Percentiles rank a stretch among this genome's conserved stretches.
Evolutionary conservation across 768 basidiomycete genomes (phyloP).

Genomic region (Naganishia randhawae): DNA sequence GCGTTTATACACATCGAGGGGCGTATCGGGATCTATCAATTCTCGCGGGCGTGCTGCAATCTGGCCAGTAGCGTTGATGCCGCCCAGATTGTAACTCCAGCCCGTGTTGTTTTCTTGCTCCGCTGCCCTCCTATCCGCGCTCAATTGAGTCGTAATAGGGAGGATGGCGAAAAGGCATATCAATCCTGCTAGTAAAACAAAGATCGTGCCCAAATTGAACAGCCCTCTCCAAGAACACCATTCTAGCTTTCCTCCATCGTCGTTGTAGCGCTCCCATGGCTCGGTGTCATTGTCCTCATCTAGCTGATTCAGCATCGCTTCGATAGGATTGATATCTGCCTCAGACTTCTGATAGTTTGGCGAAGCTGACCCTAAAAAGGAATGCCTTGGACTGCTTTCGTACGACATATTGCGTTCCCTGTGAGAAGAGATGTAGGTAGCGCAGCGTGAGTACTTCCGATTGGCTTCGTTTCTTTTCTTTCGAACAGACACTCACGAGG

Average conservation of each 20-base stretch:
- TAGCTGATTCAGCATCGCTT: neutral
- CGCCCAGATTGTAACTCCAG: conserved; percentile 64
- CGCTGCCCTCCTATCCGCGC: neutral
- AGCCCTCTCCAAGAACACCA: conserved; percentile 68
- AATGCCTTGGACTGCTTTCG: neutral
- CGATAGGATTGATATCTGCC: conserved; percentile 17
- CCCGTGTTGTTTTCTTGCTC: conserved; percentile 11
- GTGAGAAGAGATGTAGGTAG: neutral
- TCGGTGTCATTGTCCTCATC: conserved; percentile 47
- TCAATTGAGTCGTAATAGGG: conserved; percentile 33
- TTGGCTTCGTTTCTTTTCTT: neutral
- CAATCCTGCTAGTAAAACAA: conserved; percentile 55
- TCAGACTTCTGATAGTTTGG: neutral
- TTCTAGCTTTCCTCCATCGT: conserved; percentile 59
- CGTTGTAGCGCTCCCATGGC: conserved; percentile 43
- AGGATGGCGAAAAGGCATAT: conserved; percentile 45
- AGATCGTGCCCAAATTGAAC: conserved; percentile 67
- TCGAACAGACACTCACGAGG: neutral
- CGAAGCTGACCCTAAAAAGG: conserved; percentile 2
- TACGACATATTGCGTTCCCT: conserved; percentile 7
- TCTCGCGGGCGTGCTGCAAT: conserved; percentile 54
- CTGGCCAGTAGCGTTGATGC: conserved; percentile 73
- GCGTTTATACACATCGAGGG: conserved; percentile 53
- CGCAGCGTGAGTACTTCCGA: neutral
- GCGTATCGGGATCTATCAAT: conserved; percentile 74